Evolutionary conservation across 495 filamentous ascomycete genomes (phyloP), one percentile per base, ranked within the genome.

Genomic region (Xylaria intraflava): DNA sequence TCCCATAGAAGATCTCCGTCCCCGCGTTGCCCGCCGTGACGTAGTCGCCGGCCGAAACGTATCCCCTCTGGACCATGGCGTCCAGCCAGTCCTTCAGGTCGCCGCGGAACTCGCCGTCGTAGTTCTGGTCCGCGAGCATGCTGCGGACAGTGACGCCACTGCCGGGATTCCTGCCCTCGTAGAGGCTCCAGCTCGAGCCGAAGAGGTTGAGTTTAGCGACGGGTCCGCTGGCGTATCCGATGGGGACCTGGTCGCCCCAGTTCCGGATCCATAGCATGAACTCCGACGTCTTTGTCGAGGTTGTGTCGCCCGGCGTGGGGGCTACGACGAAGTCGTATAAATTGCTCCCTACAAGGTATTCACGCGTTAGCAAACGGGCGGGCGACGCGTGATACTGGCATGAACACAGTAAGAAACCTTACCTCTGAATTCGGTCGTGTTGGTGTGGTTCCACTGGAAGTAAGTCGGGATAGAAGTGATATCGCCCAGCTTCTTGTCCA

Each of bases 191-290:
- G 9, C 60, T 61, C 35, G 62, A 65, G 16, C 68, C 68, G 48
- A 70, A 72, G 33, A 72, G 61, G 14, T 60, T 42, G 36, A 64
- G 46, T 19, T 68, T 58, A 16, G 65, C 69, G 16, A 64, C 56
- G 1, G 63, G 59, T 3, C 65, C 65, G 6, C 55, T 44, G 19
- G 53, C 50, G 55, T 65, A 71, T 17, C 69, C 69, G 50, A 72
- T 71, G 2, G 69, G 69, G 10, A 69, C 58, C 53, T 72, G 69
- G 38, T 62, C 64, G 5, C 69, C 69, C 41, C 69, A 66, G 42
- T 66, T 70, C 26, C 65, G 58, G 27, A 72, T 61, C 69, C 69
- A 72, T 0, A 72, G 68, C 69, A 72, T 72, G 26, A 70, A 64
- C 56, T 72, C 69, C 38, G 65, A 66, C 0, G 63, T 61, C 19